Evolutionary conservation across 495 filamentous ascomycete genomes (phyloP).

Genomic region (Aspergillus ellipticus): DNA sequence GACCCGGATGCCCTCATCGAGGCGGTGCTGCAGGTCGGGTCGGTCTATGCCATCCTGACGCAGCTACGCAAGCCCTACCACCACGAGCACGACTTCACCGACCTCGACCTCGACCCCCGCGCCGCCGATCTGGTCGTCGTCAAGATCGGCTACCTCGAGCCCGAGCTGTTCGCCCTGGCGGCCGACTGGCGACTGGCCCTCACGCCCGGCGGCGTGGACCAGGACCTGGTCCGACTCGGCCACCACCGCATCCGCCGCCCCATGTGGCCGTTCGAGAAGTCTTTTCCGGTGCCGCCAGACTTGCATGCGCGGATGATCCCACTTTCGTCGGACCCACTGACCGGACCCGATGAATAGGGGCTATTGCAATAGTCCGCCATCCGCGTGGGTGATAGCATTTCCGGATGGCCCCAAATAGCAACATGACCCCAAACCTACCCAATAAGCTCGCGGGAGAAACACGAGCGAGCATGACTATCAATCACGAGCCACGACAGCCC

Average conservation of each 20-base stretch:
- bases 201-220: slow-evolving; percentile 54
- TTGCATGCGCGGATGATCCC: slow-evolving; percentile 40
- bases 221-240: slow-evolving; percentile 47
- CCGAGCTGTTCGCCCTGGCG: slow-evolving; percentile 54
- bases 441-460: no score
- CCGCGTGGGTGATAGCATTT: no score
- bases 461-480: no score
- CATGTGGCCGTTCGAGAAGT: slow-evolving; percentile 54
- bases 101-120: slow-evolving; percentile 44
- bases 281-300: slow-evolving; percentile 33
- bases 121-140: slow-evolving; percentile 52
- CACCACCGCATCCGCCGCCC: slow-evolving; percentile 48
- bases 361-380: no score
- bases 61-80: slow-evolving; percentile 57
- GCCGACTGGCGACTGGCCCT: slow-evolving; percentile 53
- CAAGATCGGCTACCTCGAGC: slow-evolving; percentile 59
- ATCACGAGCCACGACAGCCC: no score
- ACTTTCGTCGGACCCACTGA: slow-evolving; percentile 34
- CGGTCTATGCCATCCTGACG: slow-evolving; percentile 53
- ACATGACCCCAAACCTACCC: no score
- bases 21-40: slow-evolving; percentile 50
- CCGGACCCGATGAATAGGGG: neutral
- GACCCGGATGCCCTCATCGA: slow-evolving; percentile 48
- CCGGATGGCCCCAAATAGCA: no score
- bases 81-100: slow-evolving; percentile 51